Evolutionary conservation across 106 monocot species (phyloP).

Genomic region (Phalaenopsis equestris): DNA sequence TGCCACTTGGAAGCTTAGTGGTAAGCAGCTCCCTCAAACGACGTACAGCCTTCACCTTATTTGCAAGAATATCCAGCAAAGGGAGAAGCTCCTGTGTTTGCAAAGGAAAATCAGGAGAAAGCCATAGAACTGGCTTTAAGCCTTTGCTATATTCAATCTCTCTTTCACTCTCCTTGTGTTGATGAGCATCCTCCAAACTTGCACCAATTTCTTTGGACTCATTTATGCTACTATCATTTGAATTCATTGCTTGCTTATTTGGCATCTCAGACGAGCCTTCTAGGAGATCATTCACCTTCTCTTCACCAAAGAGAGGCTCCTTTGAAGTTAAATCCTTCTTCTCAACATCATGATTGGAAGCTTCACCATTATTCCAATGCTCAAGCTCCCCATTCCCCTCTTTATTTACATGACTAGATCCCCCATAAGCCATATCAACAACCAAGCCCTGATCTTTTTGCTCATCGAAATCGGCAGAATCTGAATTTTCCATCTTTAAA

Average conservation of each 20-base stretch:
- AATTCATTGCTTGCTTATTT: not conserved
- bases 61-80: constrained; percentile 57
- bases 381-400: constrained; percentile 18
- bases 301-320: constrained; percentile 18
- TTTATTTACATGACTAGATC: constrained; percentile 9
- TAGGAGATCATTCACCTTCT: constrained; percentile 28
- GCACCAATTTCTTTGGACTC: not conserved
- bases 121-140: constrained; percentile 57
- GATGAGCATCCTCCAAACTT: not conserved
- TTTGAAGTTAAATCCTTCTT: constrained; percentile 14
- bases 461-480: too few relatives aligned
- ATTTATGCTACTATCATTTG: constrained; percentile 6
- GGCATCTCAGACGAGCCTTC: constrained; percentile 18
- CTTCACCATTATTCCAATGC: constrained; percentile 16
- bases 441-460: constrained; percentile 4
- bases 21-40: constrained; percentile 61
- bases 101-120: constrained; percentile 52
- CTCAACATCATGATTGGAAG: constrained; percentile 11
- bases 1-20: constrained; percentile 52
- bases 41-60: constrained; percentile 57
- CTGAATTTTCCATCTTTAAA: constrained; percentile 10
- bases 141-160: constrained; percentile 50
- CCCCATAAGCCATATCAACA: not conserved
- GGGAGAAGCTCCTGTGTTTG: constrained; percentile 56
- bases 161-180: constrained; percentile 12